Evolutionary conservation across 768 basidiomycete genomes (phyloP), one percentile per base, ranked within the genome.

Genomic region (Lentinula raphanica): DNA sequence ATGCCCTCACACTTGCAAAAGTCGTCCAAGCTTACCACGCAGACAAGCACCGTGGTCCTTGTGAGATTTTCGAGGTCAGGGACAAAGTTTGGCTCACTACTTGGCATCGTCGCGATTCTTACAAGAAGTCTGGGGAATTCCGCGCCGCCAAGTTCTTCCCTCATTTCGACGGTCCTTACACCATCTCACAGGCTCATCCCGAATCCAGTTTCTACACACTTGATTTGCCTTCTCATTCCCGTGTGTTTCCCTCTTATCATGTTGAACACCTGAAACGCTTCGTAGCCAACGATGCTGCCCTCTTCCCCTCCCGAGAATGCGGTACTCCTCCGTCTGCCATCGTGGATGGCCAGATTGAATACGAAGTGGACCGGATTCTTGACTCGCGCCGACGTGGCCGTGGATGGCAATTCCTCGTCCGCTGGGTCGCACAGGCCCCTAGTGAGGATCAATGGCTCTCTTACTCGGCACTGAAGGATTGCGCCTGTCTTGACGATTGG

Each of bases 121-220:
- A n/a, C n/a, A n/a, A n/a, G n/a, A n/a, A n/a, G n/a, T n/a, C n/a
- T n/a, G n/a, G n/a, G n/a, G n/a, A 13, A 5, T 57, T 58, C 40
- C 65, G 60, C 13, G 67, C 67, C 0, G 70, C 70, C 0, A 75
- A 76, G 46, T 74, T 72, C 50, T 69, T 76, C 61, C 67, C 68
- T 0, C 49, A 61, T 0, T 71, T 36, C n/a, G 64, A 74, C 49
- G 58, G 67, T 0, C 66, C 63, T 0, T 68, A 66, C 29, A 36
- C 2, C 0, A 49, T 76, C 17, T 25, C 58, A 0, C 45, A 59
- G 0, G 64, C 69, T 0, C 48, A 60, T 9, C 64, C 55, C 0
- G 29, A 53, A 2, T 54, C 56, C 0, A 65, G 63, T 1, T 49
- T 42, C 0, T 69, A 69, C 36, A 66, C 63, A 0, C 60, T 67